Percentiles rank a stretch among this genome's conserved stretches.
phyloP scores from a whole-genome alignment of 306 rosid species.

The Medicago lupulina region DNA sequence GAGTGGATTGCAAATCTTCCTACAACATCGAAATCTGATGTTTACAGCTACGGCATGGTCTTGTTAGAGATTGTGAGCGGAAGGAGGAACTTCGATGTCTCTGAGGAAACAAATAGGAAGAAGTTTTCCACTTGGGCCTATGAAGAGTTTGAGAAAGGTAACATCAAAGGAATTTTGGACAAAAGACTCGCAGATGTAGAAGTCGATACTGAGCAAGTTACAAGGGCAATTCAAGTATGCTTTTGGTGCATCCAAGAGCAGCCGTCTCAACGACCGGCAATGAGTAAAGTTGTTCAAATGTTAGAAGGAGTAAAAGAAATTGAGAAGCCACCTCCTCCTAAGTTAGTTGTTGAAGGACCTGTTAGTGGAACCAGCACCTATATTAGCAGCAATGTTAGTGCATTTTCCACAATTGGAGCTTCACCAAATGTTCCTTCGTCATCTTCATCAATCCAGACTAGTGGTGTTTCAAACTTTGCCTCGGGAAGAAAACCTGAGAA shows the following conservation, averaged over 20 bases:
- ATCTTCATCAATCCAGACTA: conserved; percentile 38
- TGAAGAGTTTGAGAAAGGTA: conserved; percentile 76
- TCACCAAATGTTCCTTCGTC: conserved; percentile 42
- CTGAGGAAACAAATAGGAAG: conserved; percentile 67
- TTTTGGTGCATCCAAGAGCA: conserved; percentile 96
- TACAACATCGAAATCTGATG: conserved; percentile 75
- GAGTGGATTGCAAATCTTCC: conserved; percentile 93
- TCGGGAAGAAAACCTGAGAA: conserved; percentile 51
- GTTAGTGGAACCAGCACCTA: conserved; percentile 48
- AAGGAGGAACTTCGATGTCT: conserved; percentile 75
- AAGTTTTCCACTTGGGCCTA: conserved; percentile 80
- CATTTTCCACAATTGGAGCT: conserved; percentile 50
- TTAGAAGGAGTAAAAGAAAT: conserved; percentile 73
- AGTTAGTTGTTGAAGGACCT: conserved; percentile 49
- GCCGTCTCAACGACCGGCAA: conserved; percentile 76
- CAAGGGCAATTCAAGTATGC: conserved; percentile 64
- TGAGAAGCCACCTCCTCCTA: conserved; percentile 66
- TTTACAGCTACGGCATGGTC: conserved; percentile 88
- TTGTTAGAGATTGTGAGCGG: conserved; percentile 86
- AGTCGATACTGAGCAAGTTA: conserved; percentile 68
- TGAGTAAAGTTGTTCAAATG: conserved; percentile 87
- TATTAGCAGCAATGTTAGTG: conserved; percentile 54
- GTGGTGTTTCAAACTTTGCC: conserved; percentile 39
- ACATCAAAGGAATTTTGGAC: conserved; percentile 62
- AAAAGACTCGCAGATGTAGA: conserved; percentile 60